These are phyloP conservation scores for Psidium guajava DNA, from an alignment of 345 rosid species.

Conservation along the genomic window DNA sequence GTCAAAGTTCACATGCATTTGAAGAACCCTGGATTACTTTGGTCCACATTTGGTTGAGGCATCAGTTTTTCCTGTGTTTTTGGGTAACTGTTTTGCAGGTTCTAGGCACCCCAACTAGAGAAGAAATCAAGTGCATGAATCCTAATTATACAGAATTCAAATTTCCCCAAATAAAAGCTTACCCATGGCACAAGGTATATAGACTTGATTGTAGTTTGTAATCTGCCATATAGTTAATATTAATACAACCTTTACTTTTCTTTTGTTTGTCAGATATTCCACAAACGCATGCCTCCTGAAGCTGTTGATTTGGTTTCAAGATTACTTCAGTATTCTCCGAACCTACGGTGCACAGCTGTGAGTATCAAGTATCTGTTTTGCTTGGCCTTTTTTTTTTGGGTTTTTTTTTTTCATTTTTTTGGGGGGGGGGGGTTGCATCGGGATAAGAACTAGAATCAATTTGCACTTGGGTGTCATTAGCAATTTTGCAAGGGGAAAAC, in stretches of 20 bases:
- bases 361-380: neutral
- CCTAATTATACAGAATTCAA: constrained; percentile 15
- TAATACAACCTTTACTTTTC: neutral
- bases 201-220: neutral
- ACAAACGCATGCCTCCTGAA: constrained; percentile 17
- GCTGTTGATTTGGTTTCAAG: constrained; percentile 15
- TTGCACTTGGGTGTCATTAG: neutral
- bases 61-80: neutral
- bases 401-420: neutral
- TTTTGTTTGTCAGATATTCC: constrained; percentile 9
- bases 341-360: constrained; percentile 12
- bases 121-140: constrained; percentile 21
- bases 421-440: neutral
- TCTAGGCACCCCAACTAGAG: constrained; percentile 17
- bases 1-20: neutral
- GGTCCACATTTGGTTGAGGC: neutral
- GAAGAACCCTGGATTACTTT: neutral
- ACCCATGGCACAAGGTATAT: constrained; percentile 19
- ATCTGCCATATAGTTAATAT: neutral
- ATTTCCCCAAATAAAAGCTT: constrained; percentile 18
- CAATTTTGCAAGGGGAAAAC: neutral
- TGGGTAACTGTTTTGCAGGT: neutral
- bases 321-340: constrained; percentile 14
- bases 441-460: neutral
- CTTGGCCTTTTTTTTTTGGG: neutral